phyloP scores from a whole-genome alignment of 331 rosid species.

The Malus hybrid region DNA sequence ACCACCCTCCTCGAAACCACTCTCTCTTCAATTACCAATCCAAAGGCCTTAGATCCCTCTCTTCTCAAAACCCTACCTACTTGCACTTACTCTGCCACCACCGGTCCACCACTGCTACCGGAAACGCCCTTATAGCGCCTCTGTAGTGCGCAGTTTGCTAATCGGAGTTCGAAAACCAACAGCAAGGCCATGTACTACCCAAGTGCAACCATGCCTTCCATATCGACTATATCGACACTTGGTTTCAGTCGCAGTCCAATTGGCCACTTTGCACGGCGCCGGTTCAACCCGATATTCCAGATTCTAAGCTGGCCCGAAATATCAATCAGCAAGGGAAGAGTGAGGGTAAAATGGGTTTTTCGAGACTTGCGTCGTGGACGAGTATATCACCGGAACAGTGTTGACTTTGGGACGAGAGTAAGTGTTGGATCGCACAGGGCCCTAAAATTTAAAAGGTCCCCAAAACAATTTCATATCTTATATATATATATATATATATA shows the following conservation, averaged over 20 bases:
- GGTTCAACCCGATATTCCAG: conserved; percentile 1
- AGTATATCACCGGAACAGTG: conserved; percentile 1
- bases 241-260: conserved; percentile 49
- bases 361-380: conserved; percentile 10
- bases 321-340: background rate
- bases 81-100: conserved; percentile 18
- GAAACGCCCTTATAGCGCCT: background rate
- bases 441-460: too few species aligned
- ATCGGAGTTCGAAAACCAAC: conserved; percentile 35
- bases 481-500: too few species aligned
- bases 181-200: conserved; percentile 33
- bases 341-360: conserved; percentile 1
- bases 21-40: background rate
- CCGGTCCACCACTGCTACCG: background rate
- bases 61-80: conserved; percentile 34
- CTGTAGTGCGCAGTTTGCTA: conserved; percentile 51
- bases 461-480: too few species aligned
- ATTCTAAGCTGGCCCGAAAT: background rate
- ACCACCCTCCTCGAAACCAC: background rate
- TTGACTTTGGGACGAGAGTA: too few species aligned
- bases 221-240: conserved; percentile 34
- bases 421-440: too few species aligned
- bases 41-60: conserved; percentile 21
- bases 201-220: conserved; percentile 51
- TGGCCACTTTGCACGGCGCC: conserved; percentile 49